Base-by-base conservation (phyloP, 1,139 yeast genomes). In the Nakaseomyces delphensis region DNA sequence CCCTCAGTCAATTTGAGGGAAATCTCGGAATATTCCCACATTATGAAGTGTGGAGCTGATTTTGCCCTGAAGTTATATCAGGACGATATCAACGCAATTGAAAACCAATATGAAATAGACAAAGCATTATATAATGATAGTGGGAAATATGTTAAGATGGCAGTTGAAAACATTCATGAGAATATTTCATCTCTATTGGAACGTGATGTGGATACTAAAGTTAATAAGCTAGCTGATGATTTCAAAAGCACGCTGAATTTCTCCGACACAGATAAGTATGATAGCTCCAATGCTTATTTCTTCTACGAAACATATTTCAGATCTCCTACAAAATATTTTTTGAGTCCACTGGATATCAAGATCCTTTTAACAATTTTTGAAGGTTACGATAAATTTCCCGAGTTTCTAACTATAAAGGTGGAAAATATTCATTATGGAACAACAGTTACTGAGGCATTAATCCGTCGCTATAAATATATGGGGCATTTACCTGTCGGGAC, bases 401-500 rank as follows among this genome's bases (percentile, higher is more conserved):
- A 81, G 1, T 67, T 74, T 0, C 59, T 89, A 7, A 64, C 75
- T 4, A 76, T 76, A 8, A 73, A 70, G 35, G 74, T 91, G 13
- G 95, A 85, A 52, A 81, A 80, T 57, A 74, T 89, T 38, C 74
- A 70, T 39, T 76, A 74, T 56, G 89, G 82, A 23, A 69, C 77
- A 39, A 67, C 70, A 20, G 71, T 77, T 43, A 77, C 66, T 43
- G 75, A 54, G 64, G 67, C 48, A 3, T 60, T 83, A 11, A 63
- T 79, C 6, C 74, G 76, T 44, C 76, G 78, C 51, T 74, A 74
- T 59, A 89, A 86, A 58, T 87, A 83, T 57, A 65, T 91, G 45
- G 72, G 83, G 1, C 94, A 89, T 62, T 63, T 87, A 29, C 97
- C 99, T 0, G 59, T 76, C 25, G 96, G 96, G 1, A 79, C 95